A percentile compares a stretch with the other conserved stretches of the same genome.
Evolutionary conservation across 2,329 filamentous ascomycete species (phyloP).

Genomic region (Botryotinia globosa): DNA sequence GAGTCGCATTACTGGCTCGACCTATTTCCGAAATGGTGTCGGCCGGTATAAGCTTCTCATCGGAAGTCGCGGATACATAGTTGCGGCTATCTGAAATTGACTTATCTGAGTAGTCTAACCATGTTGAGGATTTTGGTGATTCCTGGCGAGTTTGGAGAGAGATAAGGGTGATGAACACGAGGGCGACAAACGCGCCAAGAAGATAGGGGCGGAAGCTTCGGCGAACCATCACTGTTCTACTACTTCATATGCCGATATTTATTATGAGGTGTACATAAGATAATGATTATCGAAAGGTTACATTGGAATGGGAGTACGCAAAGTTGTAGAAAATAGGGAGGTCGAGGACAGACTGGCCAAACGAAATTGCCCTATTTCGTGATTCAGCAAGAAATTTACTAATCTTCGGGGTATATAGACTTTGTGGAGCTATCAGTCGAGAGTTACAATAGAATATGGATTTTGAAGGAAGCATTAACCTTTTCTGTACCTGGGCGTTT

Average conservation of each 20-base stretch:
- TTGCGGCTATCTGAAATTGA: background rate
- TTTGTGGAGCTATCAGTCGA: background rate
- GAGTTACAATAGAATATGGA: background rate
- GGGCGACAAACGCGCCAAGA: background rate
- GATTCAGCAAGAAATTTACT: background rate
- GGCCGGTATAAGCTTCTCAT: background rate
- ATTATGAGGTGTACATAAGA: background rate
- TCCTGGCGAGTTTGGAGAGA: background rate
- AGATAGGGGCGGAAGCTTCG: background rate
- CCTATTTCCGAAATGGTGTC: conserved; percentile 11
- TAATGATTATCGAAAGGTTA: background rate
- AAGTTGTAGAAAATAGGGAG: background rate
- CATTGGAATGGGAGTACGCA: background rate
- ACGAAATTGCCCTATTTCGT: background rate
- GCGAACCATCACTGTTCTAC: background rate
- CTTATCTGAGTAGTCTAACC: conserved; percentile 14
- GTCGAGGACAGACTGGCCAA: background rate
- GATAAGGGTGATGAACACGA: background rate
- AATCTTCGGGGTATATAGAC: background rate
- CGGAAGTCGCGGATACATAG: background rate
- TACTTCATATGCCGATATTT: background rate
- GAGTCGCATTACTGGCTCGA: background rate
- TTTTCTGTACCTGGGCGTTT: background rate
- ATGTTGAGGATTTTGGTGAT: background rate
- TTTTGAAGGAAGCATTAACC: background rate